phyloP scores from a whole-genome alignment of 2,329 filamentous ascomycete genomes.

The Fusarium burgessii region DNA sequence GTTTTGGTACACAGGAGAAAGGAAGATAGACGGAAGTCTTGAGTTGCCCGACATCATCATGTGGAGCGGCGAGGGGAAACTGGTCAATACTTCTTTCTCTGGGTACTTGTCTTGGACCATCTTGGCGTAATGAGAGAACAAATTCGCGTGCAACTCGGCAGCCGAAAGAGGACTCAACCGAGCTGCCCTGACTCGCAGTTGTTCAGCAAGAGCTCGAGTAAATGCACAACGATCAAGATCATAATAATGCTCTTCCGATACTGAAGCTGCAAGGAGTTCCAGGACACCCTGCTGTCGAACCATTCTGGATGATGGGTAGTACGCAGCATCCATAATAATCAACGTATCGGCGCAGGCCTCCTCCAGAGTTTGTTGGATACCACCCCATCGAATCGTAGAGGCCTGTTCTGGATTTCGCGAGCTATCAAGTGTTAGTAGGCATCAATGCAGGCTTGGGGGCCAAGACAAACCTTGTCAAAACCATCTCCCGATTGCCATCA shows the following conservation, averaged over 20 bases:
- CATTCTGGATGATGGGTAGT: slow-evolving; percentile 66
- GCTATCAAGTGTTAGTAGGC: slow-evolving; percentile 52
- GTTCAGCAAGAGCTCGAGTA: slow-evolving; percentile 62
- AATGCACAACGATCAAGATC: slow-evolving; percentile 64
- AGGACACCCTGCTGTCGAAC: slow-evolving; percentile 65
- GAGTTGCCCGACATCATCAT: slow-evolving; percentile 67
- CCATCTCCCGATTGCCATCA: slow-evolving; percentile 67
- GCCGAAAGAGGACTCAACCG: slow-evolving; percentile 62
- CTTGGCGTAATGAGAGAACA: slow-evolving; percentile 64
- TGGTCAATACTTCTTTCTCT: slow-evolving; percentile 61
- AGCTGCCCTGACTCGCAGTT: slow-evolving; percentile 61
- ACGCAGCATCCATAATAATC: slow-evolving; percentile 69
- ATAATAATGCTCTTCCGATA: slow-evolving; percentile 63
- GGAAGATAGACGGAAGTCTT: slow-evolving; percentile 66
- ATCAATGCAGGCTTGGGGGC: not conserved
- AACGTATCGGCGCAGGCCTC: slow-evolving; percentile 67
- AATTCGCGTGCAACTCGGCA: slow-evolving; percentile 65
- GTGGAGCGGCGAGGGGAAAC: slow-evolving; percentile 66
- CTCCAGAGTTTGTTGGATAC: slow-evolving; percentile 68
- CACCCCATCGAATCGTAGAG: slow-evolving; percentile 66
- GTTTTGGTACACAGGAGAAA: slow-evolving; percentile 62
- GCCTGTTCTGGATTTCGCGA: slow-evolving; percentile 60
- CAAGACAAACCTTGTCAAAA: slow-evolving; percentile 63
- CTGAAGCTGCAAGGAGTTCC: slow-evolving; percentile 67
- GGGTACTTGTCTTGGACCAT: slow-evolving; percentile 63